Base-by-base conservation (phyloP, 345 rosid genomes). In the Aurinia saxatilis region DNA sequence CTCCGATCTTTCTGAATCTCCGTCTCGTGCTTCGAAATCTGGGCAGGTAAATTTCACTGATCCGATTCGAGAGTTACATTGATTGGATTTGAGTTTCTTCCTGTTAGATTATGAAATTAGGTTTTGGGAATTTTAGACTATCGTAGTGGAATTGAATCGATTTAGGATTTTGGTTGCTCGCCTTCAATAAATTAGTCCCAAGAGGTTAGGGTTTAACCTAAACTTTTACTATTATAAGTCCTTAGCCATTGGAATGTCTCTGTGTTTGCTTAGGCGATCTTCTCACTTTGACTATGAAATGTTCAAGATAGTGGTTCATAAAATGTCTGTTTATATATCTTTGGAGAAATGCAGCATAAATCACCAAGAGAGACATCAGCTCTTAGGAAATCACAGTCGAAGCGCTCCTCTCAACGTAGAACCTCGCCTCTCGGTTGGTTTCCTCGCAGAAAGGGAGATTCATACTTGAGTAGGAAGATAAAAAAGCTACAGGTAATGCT, bases 381-480 rank as follows among this genome's bases (percentile, higher is more conserved):
- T 62, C 73, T 87, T 33, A 84, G 78, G 77, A 84, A 72, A 68
- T 78, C 83, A 8, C 91, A 87, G 55, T 87, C 87, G 67, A 90
- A 78, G 83, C 85, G 85, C 84, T 92, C 95, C 7, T 46, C 84
- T 63, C 90, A 75, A 64, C 96, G 91, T 44, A 93, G 85, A 75
- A 71, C 44, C 66, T 87, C 91, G 57, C 96, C 97, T 19, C 65
- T 84, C 60, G 86, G 83, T 46, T 90, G 96, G 97, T 87, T 83
- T 48, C 96, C 96, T 0, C 81, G 97, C 11, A 87, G 80, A 75
- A 90, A 79, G 66, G 85, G 73, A 62, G 96, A 84, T 57, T 89
- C 97, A 11, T 87, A 80, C 77, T 72, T 90, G 69, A 83, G 83
- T 45, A 86, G 87, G 78, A 93, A 93, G 71, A 87, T 93, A 25